Conservation (phyloP, 75 land plant species). For the Cupressus sempervirens region DNA sequence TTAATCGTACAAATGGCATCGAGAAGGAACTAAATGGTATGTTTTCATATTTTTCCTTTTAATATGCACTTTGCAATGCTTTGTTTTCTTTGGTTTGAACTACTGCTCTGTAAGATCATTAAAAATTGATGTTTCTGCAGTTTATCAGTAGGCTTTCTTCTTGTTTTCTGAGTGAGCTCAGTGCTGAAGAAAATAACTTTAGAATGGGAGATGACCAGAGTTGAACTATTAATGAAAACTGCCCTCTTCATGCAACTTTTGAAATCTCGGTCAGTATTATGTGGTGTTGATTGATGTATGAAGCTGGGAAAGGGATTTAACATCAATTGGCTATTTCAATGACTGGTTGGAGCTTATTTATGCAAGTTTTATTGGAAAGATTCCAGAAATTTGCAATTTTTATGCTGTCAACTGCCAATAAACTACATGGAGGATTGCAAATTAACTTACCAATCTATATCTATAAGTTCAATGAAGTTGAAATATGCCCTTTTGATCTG, state of each 20-base stretch:
- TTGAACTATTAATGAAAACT: background rate
- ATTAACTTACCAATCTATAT: no score
- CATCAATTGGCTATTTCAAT: background rate
- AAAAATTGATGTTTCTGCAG: background rate
- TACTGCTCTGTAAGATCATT: background rate
- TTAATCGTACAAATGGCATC: conserved; percentile 67
- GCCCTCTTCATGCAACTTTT: background rate
- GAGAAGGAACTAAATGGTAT: conserved; percentile 11
- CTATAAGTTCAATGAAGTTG: background rate
- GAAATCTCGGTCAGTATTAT: background rate
- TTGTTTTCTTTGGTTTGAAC: background rate
- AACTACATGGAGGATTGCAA: background rate
- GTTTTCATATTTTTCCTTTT: background rate
- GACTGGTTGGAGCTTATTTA: background rate
- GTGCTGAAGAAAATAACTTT: background rate
- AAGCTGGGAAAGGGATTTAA: background rate
- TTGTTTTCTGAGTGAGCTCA: background rate
- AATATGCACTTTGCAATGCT: background rate
- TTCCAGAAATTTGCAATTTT: background rate
- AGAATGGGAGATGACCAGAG: background rate
- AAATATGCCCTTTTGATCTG: background rate
- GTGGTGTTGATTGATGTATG: background rate
- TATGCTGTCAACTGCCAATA: background rate
- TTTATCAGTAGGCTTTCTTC: background rate
- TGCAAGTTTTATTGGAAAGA: background rate